Percentiles rank a stretch among this genome's conserved stretches.
Conservation (phyloP, 495 filamentous ascomycete species). For the Amphirosellinia nigrospora region DNA sequence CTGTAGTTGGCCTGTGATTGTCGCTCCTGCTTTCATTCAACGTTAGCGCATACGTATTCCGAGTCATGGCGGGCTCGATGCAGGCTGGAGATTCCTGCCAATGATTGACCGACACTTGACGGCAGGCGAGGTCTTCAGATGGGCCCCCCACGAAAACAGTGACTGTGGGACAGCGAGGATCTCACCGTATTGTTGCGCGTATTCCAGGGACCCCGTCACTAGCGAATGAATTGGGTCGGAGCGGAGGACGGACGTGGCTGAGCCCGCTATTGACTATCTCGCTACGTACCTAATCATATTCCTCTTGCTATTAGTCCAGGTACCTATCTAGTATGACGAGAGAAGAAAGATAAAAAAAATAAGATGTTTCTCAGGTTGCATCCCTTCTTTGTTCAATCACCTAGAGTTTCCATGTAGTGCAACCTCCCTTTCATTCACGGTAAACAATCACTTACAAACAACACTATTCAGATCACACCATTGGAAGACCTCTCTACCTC, state of each 20-base stretch:
- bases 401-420: background rate
- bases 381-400: background rate
- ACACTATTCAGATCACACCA: background rate
- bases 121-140: background rate
- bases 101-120: background rate
- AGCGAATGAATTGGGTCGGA: background rate
- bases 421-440: background rate
- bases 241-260: constrained; percentile 6
- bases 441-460: background rate
- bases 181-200: constrained; percentile 14
- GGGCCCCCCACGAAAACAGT: background rate
- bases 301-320: background rate
- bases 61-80: background rate
- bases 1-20: background rate
- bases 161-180: background rate
- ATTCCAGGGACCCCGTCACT: constrained; percentile 7
- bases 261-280: background rate
- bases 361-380: background rate
- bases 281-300: background rate
- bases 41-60: too few relatives aligned
- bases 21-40: background rate
- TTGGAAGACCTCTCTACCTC: background rate
- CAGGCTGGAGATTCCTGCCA: background rate
- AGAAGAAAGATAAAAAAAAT: background rate
- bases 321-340: background rate